phyloP scores from a whole-genome alignment of 371 early-diverging fungal genomes.

The Phascolomyces articulosus region DNA sequence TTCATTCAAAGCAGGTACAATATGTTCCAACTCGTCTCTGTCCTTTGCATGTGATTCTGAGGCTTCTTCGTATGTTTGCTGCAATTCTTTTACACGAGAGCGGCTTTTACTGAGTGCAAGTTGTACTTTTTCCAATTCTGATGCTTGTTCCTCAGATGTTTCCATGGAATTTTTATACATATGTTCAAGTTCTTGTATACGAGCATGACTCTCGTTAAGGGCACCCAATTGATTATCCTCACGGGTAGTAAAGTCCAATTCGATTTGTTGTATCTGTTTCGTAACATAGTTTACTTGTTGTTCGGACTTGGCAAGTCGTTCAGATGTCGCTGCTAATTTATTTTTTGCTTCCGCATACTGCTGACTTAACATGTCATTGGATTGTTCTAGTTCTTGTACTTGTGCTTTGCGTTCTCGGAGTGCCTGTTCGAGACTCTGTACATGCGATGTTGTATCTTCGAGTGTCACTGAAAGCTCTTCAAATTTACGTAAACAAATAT shows the following conservation, averaged over 20 bases:
- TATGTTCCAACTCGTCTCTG: background rate
- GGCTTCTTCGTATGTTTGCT: background rate
- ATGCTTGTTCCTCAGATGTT: background rate
- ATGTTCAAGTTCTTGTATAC: background rate
- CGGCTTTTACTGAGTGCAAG: background rate
- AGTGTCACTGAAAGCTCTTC: background rate
- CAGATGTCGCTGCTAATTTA: background rate
- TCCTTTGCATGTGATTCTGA: background rate
- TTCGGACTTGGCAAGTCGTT: background rate
- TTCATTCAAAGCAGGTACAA: background rate
- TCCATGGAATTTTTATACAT: background rate
- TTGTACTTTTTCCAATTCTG: background rate
- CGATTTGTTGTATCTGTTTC: background rate
- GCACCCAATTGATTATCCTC: background rate
- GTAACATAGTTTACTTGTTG: background rate
- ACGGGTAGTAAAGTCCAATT: background rate
- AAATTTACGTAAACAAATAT: background rate
- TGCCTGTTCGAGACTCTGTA: background rate
- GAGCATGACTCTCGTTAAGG: background rate
- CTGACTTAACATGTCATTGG: background rate
- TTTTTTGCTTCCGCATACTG: conserved; percentile 1
- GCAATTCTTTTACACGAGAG: background rate
- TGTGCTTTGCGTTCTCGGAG: background rate
- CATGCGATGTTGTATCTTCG: conserved; percentile 3
- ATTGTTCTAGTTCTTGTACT: conserved; percentile 1